Percentiles rank a stretch among this genome's conserved stretches.
These are phyloP conservation scores for Diaporthe longicolla DNA, from an alignment of 2,329 filamentous ascomycete genomes.

Conservation along the genomic window DNA sequence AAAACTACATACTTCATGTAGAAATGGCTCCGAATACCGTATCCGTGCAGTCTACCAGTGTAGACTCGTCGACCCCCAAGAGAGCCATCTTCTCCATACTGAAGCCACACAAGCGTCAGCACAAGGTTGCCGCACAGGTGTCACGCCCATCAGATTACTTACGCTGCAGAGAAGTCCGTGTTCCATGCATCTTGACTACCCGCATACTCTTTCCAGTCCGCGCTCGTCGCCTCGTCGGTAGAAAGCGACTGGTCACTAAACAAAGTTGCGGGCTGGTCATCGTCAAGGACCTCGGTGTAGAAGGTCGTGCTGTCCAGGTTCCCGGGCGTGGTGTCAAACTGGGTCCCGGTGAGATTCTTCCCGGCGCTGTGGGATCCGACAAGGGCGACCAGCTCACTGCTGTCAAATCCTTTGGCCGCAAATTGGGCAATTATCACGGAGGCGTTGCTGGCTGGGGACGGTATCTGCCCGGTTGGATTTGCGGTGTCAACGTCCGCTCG, in stretches of 20 bases:
- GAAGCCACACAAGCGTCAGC: not conserved
- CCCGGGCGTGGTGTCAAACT: constrained; percentile 46
- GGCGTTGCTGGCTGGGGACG: constrained; percentile 43
- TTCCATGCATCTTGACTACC: constrained; percentile 45
- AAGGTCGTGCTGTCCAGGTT: constrained; percentile 45
- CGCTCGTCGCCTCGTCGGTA: constrained; percentile 46
- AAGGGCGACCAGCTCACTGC: constrained; percentile 47
- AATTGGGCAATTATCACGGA: constrained; percentile 45
- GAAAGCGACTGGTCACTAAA: constrained; percentile 46
- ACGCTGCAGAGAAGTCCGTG: constrained; percentile 48
- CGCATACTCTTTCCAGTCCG: constrained; percentile 46
- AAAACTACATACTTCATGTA: not conserved
- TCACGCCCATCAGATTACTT: not conserved
- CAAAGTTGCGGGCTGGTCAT: constrained; percentile 45
- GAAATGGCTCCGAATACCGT: not conserved
- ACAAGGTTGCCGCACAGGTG: constrained; percentile 7
- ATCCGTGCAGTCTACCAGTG: constrained; percentile 48
- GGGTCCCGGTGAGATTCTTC: constrained; percentile 45
- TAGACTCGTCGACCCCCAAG: constrained; percentile 46
- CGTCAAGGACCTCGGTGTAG: constrained; percentile 48
- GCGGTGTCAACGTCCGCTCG: constrained; percentile 46
- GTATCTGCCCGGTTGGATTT: constrained; percentile 45
- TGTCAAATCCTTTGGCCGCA: constrained; percentile 47
- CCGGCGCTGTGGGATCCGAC: constrained; percentile 48
- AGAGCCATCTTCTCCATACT: constrained; percentile 48